Base-by-base conservation (phyloP, 345 rosid species). In the Eutrema heterophyllum region DNA sequence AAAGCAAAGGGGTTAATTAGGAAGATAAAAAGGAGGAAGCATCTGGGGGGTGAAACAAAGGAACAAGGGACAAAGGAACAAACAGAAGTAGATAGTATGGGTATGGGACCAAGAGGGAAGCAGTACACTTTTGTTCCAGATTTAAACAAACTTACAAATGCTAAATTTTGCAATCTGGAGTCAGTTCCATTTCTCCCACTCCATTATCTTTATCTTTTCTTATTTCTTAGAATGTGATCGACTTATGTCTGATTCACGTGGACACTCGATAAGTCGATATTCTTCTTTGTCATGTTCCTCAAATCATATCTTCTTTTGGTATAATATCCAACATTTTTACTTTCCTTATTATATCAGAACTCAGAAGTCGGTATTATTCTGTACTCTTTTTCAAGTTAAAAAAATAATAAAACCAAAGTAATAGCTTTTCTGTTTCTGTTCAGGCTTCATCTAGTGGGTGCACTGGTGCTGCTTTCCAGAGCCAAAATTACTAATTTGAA, bases 31-130 rank as follows among this genome's bases (percentile, higher is more conserved):
- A 43, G 6, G 48, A 72, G 38, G 38, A 54, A 40, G 76, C 26
- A 70, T 77, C 11, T 70, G 15, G 48, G 39, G 39, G 54, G 4
- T 38, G 61, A 63, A 70, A 56, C 9, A 76, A 64, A 64, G 67
- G 33, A 64, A 77, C 79, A 76, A 76, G 18, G 52, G 59, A 69
- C 11, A 62, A 68, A 62, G 79, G 45, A 70, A 76, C 80, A 71
- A 77, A 65, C 67, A 71, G 54, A 71, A 65, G 56, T 76, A 45
- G 73, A 26, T 77, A 33, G 30, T 16, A 44, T 44, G 30, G n/a
- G 63, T 27, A 70, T 70, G 80, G 80, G 80, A 32, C 80, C 68
- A 12, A n/a, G 78, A 49, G 38, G 43, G 71, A 54, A 64, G 53
- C 52, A 53, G 48, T 64, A 51, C 55, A 26, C 49, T 70, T 70